These are phyloP conservation scores for Claviceps paspali DNA, from an alignment of 2,329 filamentous ascomycete genomes.

Conservation along the genomic window DNA sequence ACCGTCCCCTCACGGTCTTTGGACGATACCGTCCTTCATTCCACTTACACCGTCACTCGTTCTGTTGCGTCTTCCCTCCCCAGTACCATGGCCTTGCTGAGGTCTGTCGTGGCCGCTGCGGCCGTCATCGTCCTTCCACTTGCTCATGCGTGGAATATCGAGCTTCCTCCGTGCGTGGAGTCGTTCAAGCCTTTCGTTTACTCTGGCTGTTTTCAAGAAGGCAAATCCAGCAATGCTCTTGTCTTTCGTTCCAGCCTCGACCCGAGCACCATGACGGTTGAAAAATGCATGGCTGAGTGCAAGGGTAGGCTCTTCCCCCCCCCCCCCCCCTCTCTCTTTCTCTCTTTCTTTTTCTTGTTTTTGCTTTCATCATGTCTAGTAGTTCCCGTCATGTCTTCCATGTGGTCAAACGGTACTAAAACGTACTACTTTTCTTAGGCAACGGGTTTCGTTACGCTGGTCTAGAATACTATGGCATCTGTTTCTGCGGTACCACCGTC, in stretches of 20 bases:
- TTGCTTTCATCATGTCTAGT: background rate
- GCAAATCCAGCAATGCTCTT: conserved; percentile 19
- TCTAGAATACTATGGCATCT: conserved; percentile 34
- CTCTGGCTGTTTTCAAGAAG: conserved; percentile 32
- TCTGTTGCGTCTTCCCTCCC: background rate
- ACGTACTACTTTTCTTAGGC: conserved; percentile 14
- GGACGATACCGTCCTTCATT: background rate
- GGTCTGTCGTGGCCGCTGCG: conserved; percentile 15
- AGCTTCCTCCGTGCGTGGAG: conserved; percentile 28
- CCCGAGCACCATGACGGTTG: conserved; percentile 28
- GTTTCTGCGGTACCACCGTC: conserved; percentile 37
- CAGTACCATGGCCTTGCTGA: conserved; percentile 5
- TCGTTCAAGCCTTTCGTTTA: conserved; percentile 32
- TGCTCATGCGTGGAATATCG: conserved; percentile 24
- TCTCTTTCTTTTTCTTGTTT: background rate
- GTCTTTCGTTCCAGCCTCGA: conserved; percentile 25
- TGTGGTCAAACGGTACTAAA: background rate
- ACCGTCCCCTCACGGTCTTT: background rate
- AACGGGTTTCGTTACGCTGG: conserved; percentile 36
- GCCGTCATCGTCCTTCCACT: conserved; percentile 20
- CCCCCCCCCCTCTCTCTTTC: background rate
- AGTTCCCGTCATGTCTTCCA: too few relatives aligned
- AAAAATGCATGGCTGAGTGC: conserved; percentile 32
- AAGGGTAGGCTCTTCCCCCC: conserved; percentile 21
- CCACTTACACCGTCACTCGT: background rate